Evolutionary conservation across 2,329 filamentous ascomycete genomes (phyloP).

Genomic region (Aschersonia sp.): DNA sequence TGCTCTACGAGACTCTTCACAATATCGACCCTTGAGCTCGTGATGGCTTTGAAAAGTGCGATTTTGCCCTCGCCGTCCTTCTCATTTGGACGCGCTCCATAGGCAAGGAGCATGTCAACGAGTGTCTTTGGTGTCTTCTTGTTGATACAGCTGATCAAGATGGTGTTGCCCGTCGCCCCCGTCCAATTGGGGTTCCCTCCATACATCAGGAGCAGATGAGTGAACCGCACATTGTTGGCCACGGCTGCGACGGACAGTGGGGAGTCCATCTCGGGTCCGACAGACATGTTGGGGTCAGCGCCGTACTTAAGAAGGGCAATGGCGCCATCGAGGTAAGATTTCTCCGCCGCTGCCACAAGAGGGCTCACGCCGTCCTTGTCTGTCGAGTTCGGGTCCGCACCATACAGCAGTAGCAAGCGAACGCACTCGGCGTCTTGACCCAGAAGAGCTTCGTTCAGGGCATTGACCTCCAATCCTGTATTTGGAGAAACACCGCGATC

Average conservation of each 20-base stretch:
- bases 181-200: constrained; percentile 41
- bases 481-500: constrained; percentile 41
- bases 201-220: constrained; percentile 45
- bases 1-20: constrained; percentile 35
- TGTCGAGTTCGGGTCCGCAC: constrained; percentile 37
- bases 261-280: constrained; percentile 35
- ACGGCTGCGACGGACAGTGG: constrained; percentile 36
- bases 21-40: constrained; percentile 38
- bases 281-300: constrained; percentile 38
- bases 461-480: constrained; percentile 27
- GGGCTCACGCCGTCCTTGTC: constrained; percentile 36
- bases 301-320: constrained; percentile 50
- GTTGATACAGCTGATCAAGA: constrained; percentile 45
- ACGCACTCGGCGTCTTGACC: constrained; percentile 36
- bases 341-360: constrained; percentile 34
- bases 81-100: constrained; percentile 41
- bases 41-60: constrained; percentile 47
- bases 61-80: constrained; percentile 49
- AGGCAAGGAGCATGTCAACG: constrained; percentile 43
- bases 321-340: constrained; percentile 39
- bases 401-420: constrained; percentile 40
- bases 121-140: constrained; percentile 39
- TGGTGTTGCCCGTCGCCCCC: constrained; percentile 42
- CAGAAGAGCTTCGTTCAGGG: constrained; percentile 37
- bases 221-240: constrained; percentile 38